Evolutionary conservation across 2,329 filamentous ascomycete genomes (phyloP).

Genomic region (Macrophomina phaseolina): DNA sequence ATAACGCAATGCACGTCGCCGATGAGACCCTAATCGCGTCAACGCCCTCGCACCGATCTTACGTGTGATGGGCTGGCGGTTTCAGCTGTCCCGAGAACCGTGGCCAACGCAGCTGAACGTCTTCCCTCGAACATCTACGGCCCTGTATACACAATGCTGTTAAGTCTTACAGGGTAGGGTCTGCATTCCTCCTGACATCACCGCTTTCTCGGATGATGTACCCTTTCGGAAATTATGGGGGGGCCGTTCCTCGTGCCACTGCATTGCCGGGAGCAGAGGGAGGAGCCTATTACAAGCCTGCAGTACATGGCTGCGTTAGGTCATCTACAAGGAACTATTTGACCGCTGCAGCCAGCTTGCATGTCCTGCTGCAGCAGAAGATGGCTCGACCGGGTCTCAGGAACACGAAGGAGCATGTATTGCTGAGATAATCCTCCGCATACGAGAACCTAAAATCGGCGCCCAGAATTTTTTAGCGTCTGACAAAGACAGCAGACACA

Average conservation of each 20-base stretch:
- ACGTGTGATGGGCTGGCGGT: constrained; percentile 13
- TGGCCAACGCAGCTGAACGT: background rate
- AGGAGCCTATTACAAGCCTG: background rate
- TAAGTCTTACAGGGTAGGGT: constrained; percentile 19
- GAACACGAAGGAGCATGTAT: background rate
- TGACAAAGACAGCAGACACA: constrained; percentile 17
- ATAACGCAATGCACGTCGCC: constrained; percentile 22
- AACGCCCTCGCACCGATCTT: constrained; percentile 13
- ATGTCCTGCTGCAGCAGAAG: background rate
- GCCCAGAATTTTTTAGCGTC: constrained; percentile 4
- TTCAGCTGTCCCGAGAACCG: constrained; percentile 7
- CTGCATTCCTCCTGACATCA: background rate
- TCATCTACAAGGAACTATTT: constrained; percentile 1
- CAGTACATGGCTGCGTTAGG: constrained; percentile 9
- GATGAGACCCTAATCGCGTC: constrained; percentile 1
- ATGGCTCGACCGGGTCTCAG: constrained; percentile 10
- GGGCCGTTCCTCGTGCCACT: constrained; percentile 15
- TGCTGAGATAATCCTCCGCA: constrained; percentile 16
- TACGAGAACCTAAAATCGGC: constrained; percentile 4
- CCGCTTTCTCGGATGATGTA: background rate
- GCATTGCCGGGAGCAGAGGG: constrained; percentile 5
- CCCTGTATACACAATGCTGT: background rate
- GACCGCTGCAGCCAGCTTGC: constrained; percentile 2
- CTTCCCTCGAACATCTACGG: constrained; percentile 7
- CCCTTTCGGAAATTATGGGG: constrained; percentile 8